Conservation (phyloP, 1,139 yeast genomes). For the Diutina mesorugosa region DNA sequence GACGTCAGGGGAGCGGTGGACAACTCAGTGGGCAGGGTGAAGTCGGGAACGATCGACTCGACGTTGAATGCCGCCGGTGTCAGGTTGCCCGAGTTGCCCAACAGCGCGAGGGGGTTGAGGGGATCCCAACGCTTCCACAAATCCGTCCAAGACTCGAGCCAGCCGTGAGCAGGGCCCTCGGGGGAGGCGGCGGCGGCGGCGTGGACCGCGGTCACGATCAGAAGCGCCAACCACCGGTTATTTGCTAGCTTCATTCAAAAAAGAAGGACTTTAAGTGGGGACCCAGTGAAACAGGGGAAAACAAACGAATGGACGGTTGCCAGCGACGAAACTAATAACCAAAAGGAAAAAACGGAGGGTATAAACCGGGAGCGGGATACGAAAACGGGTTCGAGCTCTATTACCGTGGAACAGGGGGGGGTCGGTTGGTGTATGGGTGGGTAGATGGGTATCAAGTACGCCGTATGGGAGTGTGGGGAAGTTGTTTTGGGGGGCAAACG, state of each 20-base stretch:
- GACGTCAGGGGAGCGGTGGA: neutral
- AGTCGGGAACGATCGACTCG: neutral
- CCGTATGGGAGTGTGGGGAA: neutral
- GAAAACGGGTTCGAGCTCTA: neutral
- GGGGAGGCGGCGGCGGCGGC: slow-evolving; percentile 1
- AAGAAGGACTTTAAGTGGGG: neutral
- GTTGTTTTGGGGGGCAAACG: neutral
- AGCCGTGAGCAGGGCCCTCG: neutral
- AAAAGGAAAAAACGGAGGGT: neutral
- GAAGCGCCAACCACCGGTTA: neutral
- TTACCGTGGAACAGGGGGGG: neutral
- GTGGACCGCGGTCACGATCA: neutral
- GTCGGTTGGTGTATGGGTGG: neutral
- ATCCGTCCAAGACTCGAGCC: neutral
- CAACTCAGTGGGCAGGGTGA: neutral
- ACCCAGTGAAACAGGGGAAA: neutral
- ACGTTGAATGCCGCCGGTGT: neutral
- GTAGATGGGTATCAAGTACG: neutral
- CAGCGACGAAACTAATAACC: neutral
- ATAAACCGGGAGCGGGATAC: neutral
- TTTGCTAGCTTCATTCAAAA: neutral
- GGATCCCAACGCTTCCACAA: neutral
- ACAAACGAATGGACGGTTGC: neutral
- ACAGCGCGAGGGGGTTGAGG: neutral
- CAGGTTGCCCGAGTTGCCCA: neutral